Evolutionary conservation across 441 rosid species (phyloP).

Genomic region (Gossypium aridum): DNA sequence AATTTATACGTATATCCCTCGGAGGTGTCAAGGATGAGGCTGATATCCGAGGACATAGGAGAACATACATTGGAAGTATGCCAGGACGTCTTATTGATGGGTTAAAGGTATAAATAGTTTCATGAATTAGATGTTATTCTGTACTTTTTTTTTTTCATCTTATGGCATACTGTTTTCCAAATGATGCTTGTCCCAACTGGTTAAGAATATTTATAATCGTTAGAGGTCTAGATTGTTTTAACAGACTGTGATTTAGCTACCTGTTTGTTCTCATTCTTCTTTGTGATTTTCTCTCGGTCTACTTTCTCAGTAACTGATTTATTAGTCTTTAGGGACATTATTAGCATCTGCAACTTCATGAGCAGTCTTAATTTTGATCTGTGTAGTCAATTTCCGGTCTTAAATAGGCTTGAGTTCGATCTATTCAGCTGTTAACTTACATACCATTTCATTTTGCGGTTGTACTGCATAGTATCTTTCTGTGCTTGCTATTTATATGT

Average conservation of each 20-base stretch:
- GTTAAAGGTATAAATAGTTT: conserved; percentile 52
- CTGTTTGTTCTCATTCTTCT: not conserved
- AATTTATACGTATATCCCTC: conserved; percentile 87
- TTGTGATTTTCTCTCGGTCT: not conserved
- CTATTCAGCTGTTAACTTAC: not conserved
- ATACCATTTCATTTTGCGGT: not conserved
- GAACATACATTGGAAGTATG: conserved; percentile 99
- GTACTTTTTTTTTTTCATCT: not conserved
- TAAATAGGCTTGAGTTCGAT: not conserved
- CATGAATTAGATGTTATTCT: not conserved
- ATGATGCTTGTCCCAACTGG: not conserved
- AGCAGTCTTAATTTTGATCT: not conserved
- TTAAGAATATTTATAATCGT: not conserved
- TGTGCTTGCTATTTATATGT: not conserved
- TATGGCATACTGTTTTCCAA: not conserved
- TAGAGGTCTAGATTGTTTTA: not conserved
- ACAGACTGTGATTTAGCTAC: not conserved
- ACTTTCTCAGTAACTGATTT: not conserved
- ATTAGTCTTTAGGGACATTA: not conserved
- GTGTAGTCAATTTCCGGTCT: not conserved
- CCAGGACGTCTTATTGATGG: conserved; percentile 99
- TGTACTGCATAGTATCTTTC: not conserved
- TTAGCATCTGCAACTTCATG: not conserved
- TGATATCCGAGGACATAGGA: conserved; percentile 97
- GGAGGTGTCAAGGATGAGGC: conserved; percentile 99